phyloP scores from a whole-genome alignment of 495 filamentous ascomycete genomes.

The Aspergillus affinis region DNA sequence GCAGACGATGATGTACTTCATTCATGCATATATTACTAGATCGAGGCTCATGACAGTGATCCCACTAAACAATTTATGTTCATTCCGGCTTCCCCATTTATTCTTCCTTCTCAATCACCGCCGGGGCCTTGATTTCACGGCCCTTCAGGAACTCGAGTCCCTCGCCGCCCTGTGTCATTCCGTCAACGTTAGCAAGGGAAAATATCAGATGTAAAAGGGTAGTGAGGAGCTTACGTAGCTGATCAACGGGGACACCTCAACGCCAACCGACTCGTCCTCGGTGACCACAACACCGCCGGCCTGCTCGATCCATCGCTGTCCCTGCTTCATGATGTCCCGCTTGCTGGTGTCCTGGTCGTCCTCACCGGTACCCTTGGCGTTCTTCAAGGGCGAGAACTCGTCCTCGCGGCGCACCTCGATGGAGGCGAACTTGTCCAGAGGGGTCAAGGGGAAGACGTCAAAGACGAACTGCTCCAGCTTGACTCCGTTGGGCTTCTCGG shows the following conservation, averaged over 20 bases:
- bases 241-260: constrained; percentile 90
- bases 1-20: background rate
- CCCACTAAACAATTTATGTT: background rate
- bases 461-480: constrained; percentile 99
- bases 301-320: constrained; percentile 75
- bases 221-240: constrained; percentile 87
- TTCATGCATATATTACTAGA: background rate
- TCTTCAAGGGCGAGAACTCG: constrained; percentile 98
- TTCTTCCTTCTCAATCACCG: constrained; percentile 73
- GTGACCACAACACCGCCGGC: constrained; percentile 77
- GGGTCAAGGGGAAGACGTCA: constrained; percentile 90
- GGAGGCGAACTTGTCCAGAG: constrained; percentile 86
- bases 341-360: constrained; percentile 93
- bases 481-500: constrained; percentile 92
- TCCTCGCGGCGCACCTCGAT: constrained; percentile 96
- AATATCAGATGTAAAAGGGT: constrained; percentile 6
- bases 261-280: constrained; percentile 63
- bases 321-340: constrained; percentile 85
- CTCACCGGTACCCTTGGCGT: constrained; percentile 84
- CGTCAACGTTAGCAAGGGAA: constrained; percentile 12
- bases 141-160: constrained; percentile 76
- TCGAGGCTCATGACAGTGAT: background rate
- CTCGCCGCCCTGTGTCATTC: constrained; percentile 71
- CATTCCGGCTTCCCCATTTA: constrained; percentile 18
- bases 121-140: constrained; percentile 72